Percentiles rank a stretch among this genome's conserved stretches.
These are phyloP conservation scores for Micractinium conductrix DNA, from an alignment of 139 green algal genomes.

Conservation along the genomic window DNA sequence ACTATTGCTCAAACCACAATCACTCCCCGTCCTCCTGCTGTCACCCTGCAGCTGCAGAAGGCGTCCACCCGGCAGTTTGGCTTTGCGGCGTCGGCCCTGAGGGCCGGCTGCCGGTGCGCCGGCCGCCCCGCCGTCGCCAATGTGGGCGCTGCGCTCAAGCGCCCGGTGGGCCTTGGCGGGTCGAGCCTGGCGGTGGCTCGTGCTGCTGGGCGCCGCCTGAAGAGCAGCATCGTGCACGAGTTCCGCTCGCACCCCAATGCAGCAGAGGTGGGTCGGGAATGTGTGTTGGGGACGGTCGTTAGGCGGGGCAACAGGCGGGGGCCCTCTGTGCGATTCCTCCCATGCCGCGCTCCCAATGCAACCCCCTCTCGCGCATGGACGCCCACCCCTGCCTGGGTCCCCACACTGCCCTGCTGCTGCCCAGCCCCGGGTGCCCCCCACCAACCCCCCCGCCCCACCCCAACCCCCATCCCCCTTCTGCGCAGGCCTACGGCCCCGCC, in stretches of 20 bases:
- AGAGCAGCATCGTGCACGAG: conserved; percentile 4
- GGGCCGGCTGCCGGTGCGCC: neutral
- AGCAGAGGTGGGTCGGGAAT: neutral
- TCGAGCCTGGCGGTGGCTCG: conserved; percentile 14
- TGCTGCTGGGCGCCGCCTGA: conserved; percentile 4
- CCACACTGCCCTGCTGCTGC: neutral
- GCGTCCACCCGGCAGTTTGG: conserved; percentile 11
- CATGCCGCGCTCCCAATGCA: too few relatives aligned
- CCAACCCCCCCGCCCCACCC: neutral
- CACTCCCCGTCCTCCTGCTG: too few relatives aligned
- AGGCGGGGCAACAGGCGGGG: too few relatives aligned
- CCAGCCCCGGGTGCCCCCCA: neutral
- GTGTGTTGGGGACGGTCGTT: too few relatives aligned
- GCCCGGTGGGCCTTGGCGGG: conserved; percentile 19
- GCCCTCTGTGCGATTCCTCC: too few relatives aligned
- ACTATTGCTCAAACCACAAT: too few relatives aligned
- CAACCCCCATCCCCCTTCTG: neutral
- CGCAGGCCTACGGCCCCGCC: conserved; percentile 35
- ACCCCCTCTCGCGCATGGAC: too few relatives aligned
- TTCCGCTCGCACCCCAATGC: neutral
- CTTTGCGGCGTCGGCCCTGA: conserved; percentile 13
- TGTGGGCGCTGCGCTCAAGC: neutral
- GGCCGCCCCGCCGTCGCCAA: neutral
- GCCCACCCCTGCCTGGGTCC: too few relatives aligned
- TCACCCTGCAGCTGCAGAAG: conserved; percentile 4